These are phyloP conservation scores for Colletotrichum orchidophilum DNA, from an alignment of 2,329 filamentous ascomycete genomes.

Conservation along the genomic window DNA sequence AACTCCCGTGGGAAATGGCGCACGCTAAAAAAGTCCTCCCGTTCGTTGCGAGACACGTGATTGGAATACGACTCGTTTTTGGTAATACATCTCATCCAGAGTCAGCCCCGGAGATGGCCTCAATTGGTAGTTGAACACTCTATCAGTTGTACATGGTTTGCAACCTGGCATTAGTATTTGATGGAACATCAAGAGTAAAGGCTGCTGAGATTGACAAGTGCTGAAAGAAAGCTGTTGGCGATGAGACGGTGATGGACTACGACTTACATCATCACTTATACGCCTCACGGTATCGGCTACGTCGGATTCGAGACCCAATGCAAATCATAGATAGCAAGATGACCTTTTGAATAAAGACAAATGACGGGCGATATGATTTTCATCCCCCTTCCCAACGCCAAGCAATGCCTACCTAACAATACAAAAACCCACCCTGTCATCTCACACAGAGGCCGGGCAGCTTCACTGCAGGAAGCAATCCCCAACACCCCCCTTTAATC, in stretches of 20 bases:
- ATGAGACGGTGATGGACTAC: too few species aligned
- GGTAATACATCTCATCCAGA: background rate
- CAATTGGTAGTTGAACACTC: too few species aligned
- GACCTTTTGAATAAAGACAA: background rate
- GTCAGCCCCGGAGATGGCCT: too few species aligned
- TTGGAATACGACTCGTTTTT: background rate
- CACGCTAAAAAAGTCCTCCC: background rate
- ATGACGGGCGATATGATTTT: conserved; percentile 1
- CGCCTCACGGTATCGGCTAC: too few species aligned
- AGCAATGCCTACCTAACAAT: conserved; percentile 28
- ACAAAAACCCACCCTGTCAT: background rate
- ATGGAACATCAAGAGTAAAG: too few species aligned
- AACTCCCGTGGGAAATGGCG: background rate
- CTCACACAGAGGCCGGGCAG: background rate
- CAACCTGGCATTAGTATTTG: too few species aligned
- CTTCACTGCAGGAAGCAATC: background rate
- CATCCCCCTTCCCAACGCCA: conserved; percentile 27
- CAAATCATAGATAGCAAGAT: background rate
- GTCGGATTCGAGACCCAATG: background rate
- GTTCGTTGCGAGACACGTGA: background rate
- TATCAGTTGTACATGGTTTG: too few species aligned
- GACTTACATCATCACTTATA: too few species aligned
- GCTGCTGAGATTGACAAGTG: too few species aligned
- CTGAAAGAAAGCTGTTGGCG: too few species aligned
- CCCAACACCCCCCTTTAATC: conserved; percentile 70